Evolutionary conservation across 1,139 yeast species (phyloP).

Genomic region (Hyphopichia wangnamkhiaoensis): DNA sequence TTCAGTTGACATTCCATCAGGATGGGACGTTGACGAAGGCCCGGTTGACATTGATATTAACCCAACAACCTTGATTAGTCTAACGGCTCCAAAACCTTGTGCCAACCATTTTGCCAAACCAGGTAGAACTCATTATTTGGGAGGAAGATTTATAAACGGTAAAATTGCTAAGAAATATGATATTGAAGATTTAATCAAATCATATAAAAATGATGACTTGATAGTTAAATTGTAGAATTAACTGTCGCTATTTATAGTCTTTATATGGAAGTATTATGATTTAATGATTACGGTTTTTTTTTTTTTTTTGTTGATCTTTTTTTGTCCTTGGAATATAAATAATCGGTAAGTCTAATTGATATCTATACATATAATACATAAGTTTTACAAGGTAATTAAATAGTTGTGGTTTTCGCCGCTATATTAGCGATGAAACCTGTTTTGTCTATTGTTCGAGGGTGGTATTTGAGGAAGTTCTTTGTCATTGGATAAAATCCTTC

Average conservation of each 20-base stretch:
- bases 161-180: constrained; percentile 72
- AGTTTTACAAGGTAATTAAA: too few species aligned
- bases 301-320: too few species aligned
- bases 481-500: neutral
- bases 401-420: neutral
- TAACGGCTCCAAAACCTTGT: constrained; percentile 95
- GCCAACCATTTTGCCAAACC: constrained; percentile 46
- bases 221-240: constrained; percentile 31
- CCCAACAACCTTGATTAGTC: constrained; percentile 73
- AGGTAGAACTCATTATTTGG: constrained; percentile 65
- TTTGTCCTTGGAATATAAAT: too few species aligned
- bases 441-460: neutral
- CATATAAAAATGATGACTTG: constrained; percentile 38
- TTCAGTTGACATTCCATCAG: constrained; percentile 90
- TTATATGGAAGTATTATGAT: too few species aligned
- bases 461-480: constrained; percentile 1
- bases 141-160: constrained; percentile 79
- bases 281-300: too few species aligned
- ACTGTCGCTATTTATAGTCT: too few species aligned
- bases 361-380: constrained; percentile 1
- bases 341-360: too few species aligned
- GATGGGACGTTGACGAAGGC: constrained; percentile 95
- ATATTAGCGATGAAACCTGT: constrained; percentile 1
- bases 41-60: constrained; percentile 51
- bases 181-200: constrained; percentile 46